Conservation (phyloP, 208 protist species). For the Angomonas deanei region DNA sequence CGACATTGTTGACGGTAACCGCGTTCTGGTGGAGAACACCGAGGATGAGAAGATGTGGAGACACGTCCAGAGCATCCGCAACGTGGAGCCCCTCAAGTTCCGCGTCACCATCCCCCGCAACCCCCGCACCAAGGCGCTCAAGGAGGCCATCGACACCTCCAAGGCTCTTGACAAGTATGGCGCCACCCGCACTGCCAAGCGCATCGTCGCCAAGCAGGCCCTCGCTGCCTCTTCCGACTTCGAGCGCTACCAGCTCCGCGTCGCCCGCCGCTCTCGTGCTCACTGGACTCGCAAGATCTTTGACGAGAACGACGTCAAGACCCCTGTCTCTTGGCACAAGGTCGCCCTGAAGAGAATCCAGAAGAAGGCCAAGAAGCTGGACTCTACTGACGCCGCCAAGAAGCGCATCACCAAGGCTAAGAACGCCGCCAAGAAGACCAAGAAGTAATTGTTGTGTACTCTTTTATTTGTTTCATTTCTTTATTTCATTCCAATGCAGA, state of each 20-base stretch:
- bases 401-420: slow-evolving; percentile 88
- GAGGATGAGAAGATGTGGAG: slow-evolving; percentile 86
- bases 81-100: slow-evolving; percentile 84
- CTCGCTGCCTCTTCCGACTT: slow-evolving; percentile 82
- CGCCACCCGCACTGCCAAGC: slow-evolving; percentile 68
- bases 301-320: slow-evolving; percentile 86
- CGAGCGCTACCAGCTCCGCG: slow-evolving; percentile 90
- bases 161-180: slow-evolving; percentile 86
- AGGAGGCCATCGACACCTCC: slow-evolving; percentile 53
- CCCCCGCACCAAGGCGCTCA: slow-evolving; percentile 70
- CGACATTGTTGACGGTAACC: slow-evolving; percentile 89
- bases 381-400: slow-evolving; percentile 64
- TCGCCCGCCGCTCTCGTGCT: slow-evolving; percentile 85
- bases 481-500: too few species aligned
- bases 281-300: slow-evolving; percentile 90
- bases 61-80: slow-evolving; percentile 87
- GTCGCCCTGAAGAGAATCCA: slow-evolving; percentile 78
- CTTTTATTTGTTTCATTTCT: slow-evolving; percentile 5
- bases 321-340: slow-evolving; percentile 87
- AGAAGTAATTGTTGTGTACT: slow-evolving; percentile 14
- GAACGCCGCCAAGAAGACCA: slow-evolving; percentile 35
- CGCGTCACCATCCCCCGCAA: slow-evolving; percentile 51
- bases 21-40: slow-evolving; percentile 87
- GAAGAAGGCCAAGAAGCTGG: slow-evolving; percentile 83
- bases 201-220: slow-evolving; percentile 80